Base-by-base conservation (phyloP, 306 rosid species). In the Cicer judaicum region DNA sequence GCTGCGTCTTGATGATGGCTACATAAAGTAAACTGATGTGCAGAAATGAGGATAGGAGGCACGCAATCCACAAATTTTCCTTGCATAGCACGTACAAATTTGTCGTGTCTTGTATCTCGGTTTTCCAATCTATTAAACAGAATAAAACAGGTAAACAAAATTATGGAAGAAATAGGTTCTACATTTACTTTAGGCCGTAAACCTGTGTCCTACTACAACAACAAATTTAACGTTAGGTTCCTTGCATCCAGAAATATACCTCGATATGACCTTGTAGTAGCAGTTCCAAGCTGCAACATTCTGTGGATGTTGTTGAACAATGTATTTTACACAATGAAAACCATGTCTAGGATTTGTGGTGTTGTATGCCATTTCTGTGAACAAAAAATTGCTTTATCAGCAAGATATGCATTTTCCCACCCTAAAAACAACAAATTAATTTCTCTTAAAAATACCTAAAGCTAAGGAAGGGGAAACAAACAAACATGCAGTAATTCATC, bases 1-100 rank as follows among this genome's bases (percentile, higher is more conserved):
- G 96, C 90, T 9, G 97, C 98, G 24, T 91, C 97, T 89, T 91
- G 98, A 69, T 91, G 97, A 70, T 89, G 92, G 78, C 94, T 89
- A 62, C 72, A 79, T 60, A 70, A 4, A 46, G 96, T 89, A 76
- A 87, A 85, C 64, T 91, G 98, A 78, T 91, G 96, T 36, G 87
- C 98, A 2, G 88, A 79, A 78, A 93, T 87, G 73, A 93, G 75
- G 62, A 85, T 74, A 48, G 98, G 97, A 10, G 98, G 92, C 49
- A 88, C 96, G 81, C 87, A 88, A 73, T 93, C 97, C 56, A 55
- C 70, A 64, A 81, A 82, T 50, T 93, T 89, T 66, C 80, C 88
- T 79, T 85, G 86, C 86, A 82, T 93, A 41, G 24, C 19, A 39
- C 86, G 95, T 40, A 89, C 16, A 84, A 93, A 85, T 81, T 93